These are phyloP conservation scores for Acer saccharum DNA, from an alignment of 345 rosid genomes.

Conservation along the genomic window DNA sequence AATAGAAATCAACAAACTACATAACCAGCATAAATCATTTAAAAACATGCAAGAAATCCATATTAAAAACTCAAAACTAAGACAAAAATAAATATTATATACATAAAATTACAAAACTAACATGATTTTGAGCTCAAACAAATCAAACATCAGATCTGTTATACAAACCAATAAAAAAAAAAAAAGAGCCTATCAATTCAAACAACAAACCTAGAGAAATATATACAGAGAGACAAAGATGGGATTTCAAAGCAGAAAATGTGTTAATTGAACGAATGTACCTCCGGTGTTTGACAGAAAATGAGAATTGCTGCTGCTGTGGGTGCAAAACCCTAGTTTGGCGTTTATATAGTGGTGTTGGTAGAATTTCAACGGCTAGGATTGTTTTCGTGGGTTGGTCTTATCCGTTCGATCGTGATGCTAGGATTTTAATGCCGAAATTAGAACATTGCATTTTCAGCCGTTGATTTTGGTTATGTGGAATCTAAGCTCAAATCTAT, in stretches of 20 bases:
- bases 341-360: neutral
- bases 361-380: slow-evolving; percentile 20
- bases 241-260: neutral
- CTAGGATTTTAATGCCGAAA: slow-evolving; percentile 19
- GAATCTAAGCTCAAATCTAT: too few species aligned
- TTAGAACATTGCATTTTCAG: neutral
- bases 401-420: slow-evolving; percentile 22
- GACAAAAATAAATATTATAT: too few species aligned
- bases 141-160: neutral
- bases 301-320: neutral
- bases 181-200: neutral
- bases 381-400: neutral
- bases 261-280: slow-evolving; percentile 8
- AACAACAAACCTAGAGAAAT: neutral
- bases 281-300: slow-evolving; percentile 11
- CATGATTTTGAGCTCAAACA: too few species aligned
- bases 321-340: neutral
- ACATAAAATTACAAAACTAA: too few species aligned
- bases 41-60: neutral
- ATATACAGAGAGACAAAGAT: neutral
- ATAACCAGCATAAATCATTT: neutral
- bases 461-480: too few species aligned
- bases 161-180: too few species aligned
- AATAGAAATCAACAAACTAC: too few species aligned
- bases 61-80: neutral